Evolutionary conservation across 192 early-diverging fungal genomes (phyloP).

Genomic region (Funneliformis geosporum): DNA sequence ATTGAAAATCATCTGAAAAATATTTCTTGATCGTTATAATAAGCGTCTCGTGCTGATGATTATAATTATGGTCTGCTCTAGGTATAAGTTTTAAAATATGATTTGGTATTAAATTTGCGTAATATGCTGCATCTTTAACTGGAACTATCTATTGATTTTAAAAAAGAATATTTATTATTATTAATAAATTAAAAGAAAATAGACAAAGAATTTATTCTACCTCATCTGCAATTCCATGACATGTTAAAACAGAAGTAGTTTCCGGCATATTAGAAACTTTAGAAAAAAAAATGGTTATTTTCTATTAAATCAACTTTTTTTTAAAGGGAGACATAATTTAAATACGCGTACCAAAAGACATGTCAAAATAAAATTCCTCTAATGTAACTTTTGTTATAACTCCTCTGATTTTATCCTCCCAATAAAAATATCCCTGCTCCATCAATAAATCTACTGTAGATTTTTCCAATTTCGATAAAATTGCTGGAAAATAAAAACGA

Average conservation of each 20-base stretch:
- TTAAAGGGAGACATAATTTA: neutral
- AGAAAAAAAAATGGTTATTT: no score
- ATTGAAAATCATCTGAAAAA: slow-evolving; percentile 36
- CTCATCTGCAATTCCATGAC: neutral
- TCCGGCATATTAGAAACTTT: neutral
- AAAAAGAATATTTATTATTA: neutral
- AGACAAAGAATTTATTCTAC: neutral
- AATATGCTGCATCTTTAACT: slow-evolving; percentile 41
- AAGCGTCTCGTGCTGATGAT: slow-evolving; percentile 28
- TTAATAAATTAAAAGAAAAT: neutral
- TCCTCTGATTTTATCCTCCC: neutral
- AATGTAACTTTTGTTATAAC: neutral
- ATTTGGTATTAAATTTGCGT: slow-evolving; percentile 40
- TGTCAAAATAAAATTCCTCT: neutral
- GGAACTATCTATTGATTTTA: slow-evolving; percentile 35
- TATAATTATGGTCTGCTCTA: slow-evolving; percentile 40
- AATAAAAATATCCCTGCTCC: neutral
- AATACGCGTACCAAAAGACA: neutral
- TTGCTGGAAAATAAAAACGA: neutral
- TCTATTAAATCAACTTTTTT: neutral
- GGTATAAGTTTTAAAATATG: slow-evolving; percentile 40
- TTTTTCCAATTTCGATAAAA: neutral
- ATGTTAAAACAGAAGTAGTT: neutral
- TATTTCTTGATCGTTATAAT: slow-evolving; percentile 34
- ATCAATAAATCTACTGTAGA: neutral